Conservation (phyloP, 306 rosid genomes). For the Alnus glutinosa region DNA sequence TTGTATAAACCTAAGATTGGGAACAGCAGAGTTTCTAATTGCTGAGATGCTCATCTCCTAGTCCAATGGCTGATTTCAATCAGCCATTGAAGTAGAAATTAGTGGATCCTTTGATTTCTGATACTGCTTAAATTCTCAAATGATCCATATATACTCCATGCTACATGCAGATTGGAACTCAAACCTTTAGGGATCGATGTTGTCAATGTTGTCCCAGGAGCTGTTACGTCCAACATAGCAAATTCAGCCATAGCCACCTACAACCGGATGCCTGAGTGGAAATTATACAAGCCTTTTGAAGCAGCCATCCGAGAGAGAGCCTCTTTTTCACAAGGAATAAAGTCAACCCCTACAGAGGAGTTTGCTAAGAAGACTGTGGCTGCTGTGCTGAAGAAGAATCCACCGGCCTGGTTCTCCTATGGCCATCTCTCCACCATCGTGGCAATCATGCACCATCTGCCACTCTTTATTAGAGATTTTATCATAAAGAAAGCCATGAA, state of each 20-base stretch:
- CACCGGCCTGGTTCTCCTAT: constrained; percentile 80
- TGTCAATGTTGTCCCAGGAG: constrained; percentile 82
- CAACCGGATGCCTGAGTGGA: constrained; percentile 72
- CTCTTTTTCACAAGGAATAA: constrained; percentile 49
- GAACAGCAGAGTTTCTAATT: too few species aligned
- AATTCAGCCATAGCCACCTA: constrained; percentile 47
- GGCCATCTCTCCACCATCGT: constrained; percentile 53
- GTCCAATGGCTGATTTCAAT: background rate
- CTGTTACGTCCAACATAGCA: constrained; percentile 74
- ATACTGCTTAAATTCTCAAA: background rate
- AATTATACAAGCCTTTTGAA: constrained; percentile 66
- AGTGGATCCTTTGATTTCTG: background rate
- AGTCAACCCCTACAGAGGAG: constrained; percentile 71
- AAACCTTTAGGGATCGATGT: constrained; percentile 79
- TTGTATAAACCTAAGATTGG: too few species aligned
- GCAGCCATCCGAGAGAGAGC: constrained; percentile 61
- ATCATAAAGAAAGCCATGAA: constrained; percentile 43
- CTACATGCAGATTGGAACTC: constrained; percentile 59
- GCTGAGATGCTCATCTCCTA: background rate
- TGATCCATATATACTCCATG: background rate
- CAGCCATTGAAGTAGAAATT: background rate
- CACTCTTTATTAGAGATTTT: constrained; percentile 61
- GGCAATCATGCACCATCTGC: constrained; percentile 72
- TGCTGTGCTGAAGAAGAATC: constrained; percentile 60
- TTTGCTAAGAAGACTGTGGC: constrained; percentile 70